phyloP scores from a whole-genome alignment of 83 land plant species.

The Picea abies region DNA sequence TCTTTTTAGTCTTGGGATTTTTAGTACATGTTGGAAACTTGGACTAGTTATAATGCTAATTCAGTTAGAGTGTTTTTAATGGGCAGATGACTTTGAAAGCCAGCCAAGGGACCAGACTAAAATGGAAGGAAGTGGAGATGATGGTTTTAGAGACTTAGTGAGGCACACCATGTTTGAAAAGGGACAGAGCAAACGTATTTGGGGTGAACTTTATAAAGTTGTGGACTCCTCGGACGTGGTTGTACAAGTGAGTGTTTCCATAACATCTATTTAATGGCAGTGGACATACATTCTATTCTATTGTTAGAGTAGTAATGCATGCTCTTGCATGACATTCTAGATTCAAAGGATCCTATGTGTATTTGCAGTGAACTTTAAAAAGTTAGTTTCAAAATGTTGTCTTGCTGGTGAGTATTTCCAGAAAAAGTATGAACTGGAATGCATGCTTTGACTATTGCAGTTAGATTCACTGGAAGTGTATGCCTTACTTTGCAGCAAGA shows the following conservation, averaged over 20 bases:
- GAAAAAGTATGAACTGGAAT: not conserved
- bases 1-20: not conserved
- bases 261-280: not conserved
- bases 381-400: not conserved
- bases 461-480: not conserved
- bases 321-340: too few species aligned
- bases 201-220: conserved; percentile 99
- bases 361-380: not conserved
- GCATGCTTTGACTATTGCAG: not conserved
- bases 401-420: not conserved
- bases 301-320: not conserved
- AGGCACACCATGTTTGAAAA: conserved; percentile 98
- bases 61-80: not conserved
- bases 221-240: conserved; percentile 99
- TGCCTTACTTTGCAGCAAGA: not conserved
- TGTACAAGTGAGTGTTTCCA: conserved; percentile 66
- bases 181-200: conserved; percentile 98
- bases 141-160: conserved; percentile 86
- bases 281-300: not conserved
- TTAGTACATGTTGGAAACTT: not conserved
- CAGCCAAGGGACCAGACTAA: conserved; percentile 27
- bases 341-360: too few species aligned
- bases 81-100: conserved; percentile 74
- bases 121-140: conserved; percentile 54
- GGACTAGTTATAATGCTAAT: not conserved